Percentiles rank a stretch among this genome's conserved stretches.
phyloP scores from a whole-genome alignment of 2,329 filamentous ascomycete genomes.

The Penicillium vulpinum region DNA sequence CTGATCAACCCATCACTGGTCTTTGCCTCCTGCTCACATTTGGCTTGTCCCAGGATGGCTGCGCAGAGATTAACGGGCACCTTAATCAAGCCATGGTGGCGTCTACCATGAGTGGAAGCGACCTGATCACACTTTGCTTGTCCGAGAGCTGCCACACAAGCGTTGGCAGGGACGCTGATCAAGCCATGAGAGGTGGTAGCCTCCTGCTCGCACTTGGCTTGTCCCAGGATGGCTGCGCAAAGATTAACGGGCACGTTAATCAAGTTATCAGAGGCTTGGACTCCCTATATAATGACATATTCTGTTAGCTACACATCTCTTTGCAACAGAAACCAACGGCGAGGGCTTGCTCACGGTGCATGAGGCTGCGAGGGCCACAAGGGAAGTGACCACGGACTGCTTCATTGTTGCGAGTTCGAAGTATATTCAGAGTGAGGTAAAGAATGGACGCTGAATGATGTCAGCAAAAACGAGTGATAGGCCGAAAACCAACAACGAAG shows the following conservation, averaged over 20 bases:
- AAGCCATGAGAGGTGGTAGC: conserved; percentile 12
- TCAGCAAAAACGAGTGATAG: conserved; percentile 28
- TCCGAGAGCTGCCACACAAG: conserved; percentile 26
- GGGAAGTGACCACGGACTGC: conserved; percentile 24
- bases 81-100: conserved; percentile 19
- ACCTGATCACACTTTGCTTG: conserved; percentile 27
- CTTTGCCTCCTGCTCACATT: conserved; percentile 22
- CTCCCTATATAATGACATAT: conserved; percentile 6
- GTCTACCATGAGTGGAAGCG: conserved; percentile 2
- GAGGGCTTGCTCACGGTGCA: conserved; percentile 6
- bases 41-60: conserved; percentile 24
- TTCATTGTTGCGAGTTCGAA: conserved; percentile 20
- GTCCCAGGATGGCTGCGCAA: conserved; percentile 26
- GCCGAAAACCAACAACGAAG: conserved; percentile 15
- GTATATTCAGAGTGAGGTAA: conserved; percentile 9
- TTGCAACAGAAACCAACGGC: too few species aligned
- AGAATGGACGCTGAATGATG: conserved; percentile 27
- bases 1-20: conserved; percentile 22
- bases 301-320: background rate
- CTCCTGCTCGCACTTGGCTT: conserved; percentile 25
- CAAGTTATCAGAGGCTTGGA: conserved; percentile 16
- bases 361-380: conserved; percentile 27
- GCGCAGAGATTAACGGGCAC: conserved; percentile 27
- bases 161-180: conserved; percentile 26
- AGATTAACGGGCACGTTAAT: conserved; percentile 25